Conservation (phyloP, 2,329 filamentous ascomycete species). For the Aaosphaeria pasadenensis region DNA sequence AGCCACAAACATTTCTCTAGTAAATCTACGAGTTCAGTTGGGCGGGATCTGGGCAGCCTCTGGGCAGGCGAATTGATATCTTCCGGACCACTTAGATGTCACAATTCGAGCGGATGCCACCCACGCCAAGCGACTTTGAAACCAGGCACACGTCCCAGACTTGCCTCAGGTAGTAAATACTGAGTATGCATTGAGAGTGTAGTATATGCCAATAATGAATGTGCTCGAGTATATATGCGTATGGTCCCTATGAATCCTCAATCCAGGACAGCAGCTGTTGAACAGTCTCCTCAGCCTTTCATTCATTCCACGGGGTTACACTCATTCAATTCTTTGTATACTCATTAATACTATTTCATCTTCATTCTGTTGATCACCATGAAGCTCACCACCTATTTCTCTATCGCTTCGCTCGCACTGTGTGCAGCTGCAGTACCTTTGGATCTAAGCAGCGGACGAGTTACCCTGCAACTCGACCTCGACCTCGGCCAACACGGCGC, state of each 20-base stretch:
- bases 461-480: constrained; percentile 16
- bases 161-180: not conserved
- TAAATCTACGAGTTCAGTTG: too few relatives aligned
- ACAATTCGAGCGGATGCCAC: not conserved
- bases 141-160: not conserved
- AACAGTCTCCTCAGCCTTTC: not conserved
- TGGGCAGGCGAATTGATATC: too few relatives aligned
- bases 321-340: not conserved
- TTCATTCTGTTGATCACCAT: not conserved
- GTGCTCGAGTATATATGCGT: not conserved
- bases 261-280: not conserved
- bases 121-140: not conserved
- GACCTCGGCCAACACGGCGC: constrained; percentile 10
- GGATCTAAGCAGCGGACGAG: constrained; percentile 4
- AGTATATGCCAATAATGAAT: not conserved
- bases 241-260: not conserved
- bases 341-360: not conserved
- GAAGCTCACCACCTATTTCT: not conserved
- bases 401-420: not conserved
- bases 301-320: not conserved
- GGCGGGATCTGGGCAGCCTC: too few relatives aligned
- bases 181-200: not conserved
- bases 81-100: not conserved
- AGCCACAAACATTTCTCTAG: too few relatives aligned
- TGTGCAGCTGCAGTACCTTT: not conserved